Conservation (phyloP, 169 alveolate species). For the Plasmodium adleri region DNA sequence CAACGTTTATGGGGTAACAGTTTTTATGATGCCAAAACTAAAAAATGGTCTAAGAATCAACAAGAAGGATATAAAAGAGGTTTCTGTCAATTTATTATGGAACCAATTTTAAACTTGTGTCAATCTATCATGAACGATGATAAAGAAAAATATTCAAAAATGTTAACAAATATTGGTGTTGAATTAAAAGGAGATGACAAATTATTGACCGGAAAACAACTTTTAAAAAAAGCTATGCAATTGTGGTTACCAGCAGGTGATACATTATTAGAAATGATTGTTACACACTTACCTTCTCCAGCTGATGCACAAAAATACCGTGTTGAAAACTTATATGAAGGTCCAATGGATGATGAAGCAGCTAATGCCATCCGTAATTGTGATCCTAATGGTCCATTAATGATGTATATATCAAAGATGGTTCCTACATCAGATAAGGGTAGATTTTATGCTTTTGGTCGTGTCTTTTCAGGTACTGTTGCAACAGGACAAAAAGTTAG, state of each 20-base stretch:
- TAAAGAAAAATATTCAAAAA: constrained; percentile 94
- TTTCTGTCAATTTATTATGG: constrained; percentile 98
- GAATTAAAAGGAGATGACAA: constrained; percentile 96
- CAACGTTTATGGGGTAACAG: constrained; percentile 99
- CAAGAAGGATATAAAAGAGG: constrained; percentile 93
- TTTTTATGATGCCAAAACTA: constrained; percentile 96
- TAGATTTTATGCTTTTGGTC: constrained; percentile 99
- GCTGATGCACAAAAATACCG: constrained; percentile 98
- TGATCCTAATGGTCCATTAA: constrained; percentile 98
- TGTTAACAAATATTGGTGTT: constrained; percentile 94
- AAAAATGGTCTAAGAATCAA: constrained; percentile 94
- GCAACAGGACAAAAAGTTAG: constrained; percentile 99
- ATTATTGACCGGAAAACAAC: constrained; percentile 96
- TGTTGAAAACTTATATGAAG: constrained; percentile 97
- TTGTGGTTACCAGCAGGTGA: constrained; percentile 99
- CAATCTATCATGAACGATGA: constrained; percentile 95
- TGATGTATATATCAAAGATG: constrained; percentile 99
- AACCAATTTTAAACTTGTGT: constrained; percentile 97
- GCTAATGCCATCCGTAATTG: constrained; percentile 97
- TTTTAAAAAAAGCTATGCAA: constrained; percentile 98
- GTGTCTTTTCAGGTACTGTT: constrained; percentile 99
- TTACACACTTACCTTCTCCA: constrained; percentile 99
- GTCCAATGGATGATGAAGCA: constrained; percentile 99
- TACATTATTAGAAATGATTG: constrained; percentile 98
- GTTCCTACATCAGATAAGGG: constrained; percentile 99